A percentile compares a stretch with the other conserved stretches of the same genome.
These are phyloP conservation scores for Leucosporidium creatinivorum DNA, from an alignment of 768 basidiomycete genomes.

Conservation along the genomic window DNA sequence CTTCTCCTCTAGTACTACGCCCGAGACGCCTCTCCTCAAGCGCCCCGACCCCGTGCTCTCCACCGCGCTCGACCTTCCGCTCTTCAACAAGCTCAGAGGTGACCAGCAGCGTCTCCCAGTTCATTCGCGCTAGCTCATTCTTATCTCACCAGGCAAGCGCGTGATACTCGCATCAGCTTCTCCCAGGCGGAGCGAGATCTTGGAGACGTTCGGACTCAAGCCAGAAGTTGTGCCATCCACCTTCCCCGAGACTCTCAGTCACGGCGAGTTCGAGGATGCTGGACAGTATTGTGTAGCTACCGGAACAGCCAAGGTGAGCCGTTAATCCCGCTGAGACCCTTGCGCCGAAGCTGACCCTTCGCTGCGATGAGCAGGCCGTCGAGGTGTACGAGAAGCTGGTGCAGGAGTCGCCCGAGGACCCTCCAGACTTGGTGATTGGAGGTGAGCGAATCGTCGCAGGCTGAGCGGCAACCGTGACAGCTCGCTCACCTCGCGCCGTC, in stretches of 20 bases:
- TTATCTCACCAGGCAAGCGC: constrained; percentile 24
- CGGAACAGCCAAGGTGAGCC: constrained; percentile 56
- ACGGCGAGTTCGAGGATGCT: constrained; percentile 60
- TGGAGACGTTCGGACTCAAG: constrained; percentile 50
- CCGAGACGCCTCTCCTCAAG: too few relatives aligned
- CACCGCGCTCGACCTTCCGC: constrained; percentile 22
- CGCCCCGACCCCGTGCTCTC: constrained; percentile 19
- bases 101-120: background rate
- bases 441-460: constrained; percentile 45
- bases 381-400: constrained; percentile 84
- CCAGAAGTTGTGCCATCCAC: constrained; percentile 67
- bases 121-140: too few relatives aligned
- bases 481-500: background rate
- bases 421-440: constrained; percentile 71
- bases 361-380: constrained; percentile 49
- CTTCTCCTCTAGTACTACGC: too few relatives aligned
- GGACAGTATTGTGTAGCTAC: constrained; percentile 71
- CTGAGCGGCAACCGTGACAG: background rate
- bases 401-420: constrained; percentile 56
- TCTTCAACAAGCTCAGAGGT: constrained; percentile 26
- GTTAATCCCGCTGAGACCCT: background rate
- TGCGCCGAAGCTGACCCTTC: background rate
- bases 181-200: constrained; percentile 33
- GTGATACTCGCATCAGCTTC: constrained; percentile 36
- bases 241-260: constrained; percentile 70